Evolutionary conservation across 2,329 filamentous ascomycete genomes (phyloP).

Genomic region (Aspergillus sp.): DNA sequence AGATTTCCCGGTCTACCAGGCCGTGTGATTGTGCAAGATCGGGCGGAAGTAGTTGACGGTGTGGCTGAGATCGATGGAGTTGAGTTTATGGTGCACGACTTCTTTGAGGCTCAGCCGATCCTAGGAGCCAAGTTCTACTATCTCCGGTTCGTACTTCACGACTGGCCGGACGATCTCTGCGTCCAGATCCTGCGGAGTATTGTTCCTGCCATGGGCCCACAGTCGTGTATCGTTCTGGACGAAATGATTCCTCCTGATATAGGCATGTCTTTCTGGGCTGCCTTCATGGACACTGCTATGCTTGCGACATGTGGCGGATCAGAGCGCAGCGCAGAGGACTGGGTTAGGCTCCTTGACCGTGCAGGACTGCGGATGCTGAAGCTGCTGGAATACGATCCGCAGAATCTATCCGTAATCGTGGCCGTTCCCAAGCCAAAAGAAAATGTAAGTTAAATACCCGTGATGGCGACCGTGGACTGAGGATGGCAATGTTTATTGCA

Average conservation of each 20-base stretch:
- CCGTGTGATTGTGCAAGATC: background rate
- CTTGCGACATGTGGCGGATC: background rate
- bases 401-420: too few relatives aligned
- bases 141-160: background rate
- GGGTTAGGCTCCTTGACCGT: background rate
- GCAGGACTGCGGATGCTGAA: too few relatives aligned
- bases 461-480: too few relatives aligned
- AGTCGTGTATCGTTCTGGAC: background rate
- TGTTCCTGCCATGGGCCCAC: background rate
- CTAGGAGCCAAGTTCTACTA: slow-evolving; percentile 1
- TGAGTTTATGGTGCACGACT: background rate
- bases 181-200: background rate
- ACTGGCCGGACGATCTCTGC: background rate
- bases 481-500: too few relatives aligned
- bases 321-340: slow-evolving; percentile 2
- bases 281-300: slow-evolving; percentile 3
- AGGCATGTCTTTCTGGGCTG: background rate
- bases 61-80: background rate
- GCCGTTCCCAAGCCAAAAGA: too few relatives aligned
- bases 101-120: background rate
- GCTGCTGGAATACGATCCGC: too few relatives aligned
- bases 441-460: background rate
- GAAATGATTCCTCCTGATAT: slow-evolving; percentile 1
- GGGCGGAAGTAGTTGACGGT: background rate
- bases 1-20: background rate